These are phyloP conservation scores for Aeminium ludgeri DNA, from an alignment of 495 filamentous ascomycete genomes.

Conservation along the genomic window DNA sequence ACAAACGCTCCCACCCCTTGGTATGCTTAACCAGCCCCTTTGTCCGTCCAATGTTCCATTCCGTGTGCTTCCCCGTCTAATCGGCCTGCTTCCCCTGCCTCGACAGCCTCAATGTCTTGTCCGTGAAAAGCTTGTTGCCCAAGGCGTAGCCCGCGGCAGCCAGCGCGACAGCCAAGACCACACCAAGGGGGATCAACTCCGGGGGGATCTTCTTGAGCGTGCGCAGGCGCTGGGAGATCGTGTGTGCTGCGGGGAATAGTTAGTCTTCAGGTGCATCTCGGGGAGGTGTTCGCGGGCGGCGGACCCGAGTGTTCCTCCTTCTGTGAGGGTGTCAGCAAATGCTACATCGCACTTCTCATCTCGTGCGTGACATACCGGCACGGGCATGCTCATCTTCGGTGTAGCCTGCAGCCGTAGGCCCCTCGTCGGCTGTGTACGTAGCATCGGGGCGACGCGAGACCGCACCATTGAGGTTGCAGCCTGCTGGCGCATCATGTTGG, in stretches of 20 bases:
- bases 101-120: slow-evolving; percentile 78
- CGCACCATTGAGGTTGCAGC: slow-evolving; percentile 1
- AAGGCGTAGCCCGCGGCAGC: slow-evolving; percentile 65
- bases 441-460: slow-evolving; percentile 4
- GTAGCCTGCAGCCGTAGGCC: slow-evolving; percentile 39
- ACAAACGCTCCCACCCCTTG: too few relatives aligned
- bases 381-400: slow-evolving; percentile 44
- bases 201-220: slow-evolving; percentile 73
- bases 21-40: too few relatives aligned
- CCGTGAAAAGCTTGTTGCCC: slow-evolving; percentile 60
- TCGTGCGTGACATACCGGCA: slow-evolving; percentile 51
- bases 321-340: slow-evolving; percentile 18
- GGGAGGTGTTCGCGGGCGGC: not conserved
- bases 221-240: slow-evolving; percentile 88
- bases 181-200: slow-evolving; percentile 82
- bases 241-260: slow-evolving; percentile 51
- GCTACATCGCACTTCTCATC: not conserved
- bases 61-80: too few relatives aligned
- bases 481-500: slow-evolving; percentile 16
- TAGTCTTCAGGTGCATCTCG: not conserved
- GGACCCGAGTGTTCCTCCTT: slow-evolving; percentile 30
- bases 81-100: slow-evolving; percentile 24
- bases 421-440: slow-evolving; percentile 38
- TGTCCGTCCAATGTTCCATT: too few relatives aligned
- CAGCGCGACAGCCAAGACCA: slow-evolving; percentile 63